These are phyloP conservation scores for Globisporangium ultimum DNA, from an alignment of 352 stramenopile species.

Conservation along the genomic window DNA sequence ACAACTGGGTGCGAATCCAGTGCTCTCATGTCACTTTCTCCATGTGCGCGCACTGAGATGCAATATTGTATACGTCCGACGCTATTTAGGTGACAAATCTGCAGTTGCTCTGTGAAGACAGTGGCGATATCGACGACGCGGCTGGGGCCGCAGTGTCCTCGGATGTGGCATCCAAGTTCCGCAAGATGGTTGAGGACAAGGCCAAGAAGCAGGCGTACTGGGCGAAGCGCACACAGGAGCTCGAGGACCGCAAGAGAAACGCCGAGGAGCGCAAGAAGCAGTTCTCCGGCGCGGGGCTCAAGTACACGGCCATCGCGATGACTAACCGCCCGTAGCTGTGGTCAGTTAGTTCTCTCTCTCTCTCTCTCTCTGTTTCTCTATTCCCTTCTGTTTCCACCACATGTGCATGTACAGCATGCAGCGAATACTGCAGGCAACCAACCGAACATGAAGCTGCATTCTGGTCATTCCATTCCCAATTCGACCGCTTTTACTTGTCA, in stretches of 20 bases:
- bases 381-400: background rate
- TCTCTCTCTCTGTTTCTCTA: background rate
- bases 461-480: too few species aligned
- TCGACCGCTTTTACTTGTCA: too few species aligned
- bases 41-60: background rate
- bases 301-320: constrained; percentile 82
- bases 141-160: background rate
- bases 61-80: background rate
- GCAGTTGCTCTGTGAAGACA: constrained; percentile 73
- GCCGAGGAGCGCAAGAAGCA: constrained; percentile 80
- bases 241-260: constrained; percentile 70
- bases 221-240: constrained; percentile 67
- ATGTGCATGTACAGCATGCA: background rate
- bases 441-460: too few species aligned
- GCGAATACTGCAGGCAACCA: too few species aligned
- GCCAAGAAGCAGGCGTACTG: constrained; percentile 79
- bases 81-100: constrained; percentile 50
- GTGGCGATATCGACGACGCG: constrained; percentile 22
- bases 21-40: background rate
- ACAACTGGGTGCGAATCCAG: constrained; percentile 49
- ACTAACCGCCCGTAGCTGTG: constrained; percentile 38
- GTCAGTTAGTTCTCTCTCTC: background rate
- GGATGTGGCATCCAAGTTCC: constrained; percentile 36
- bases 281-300: constrained; percentile 67
- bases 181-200: constrained; percentile 72